These are phyloP conservation scores for Solanum commersonii DNA, from an alignment of 257 asterid genomes.

Conservation along the genomic window DNA sequence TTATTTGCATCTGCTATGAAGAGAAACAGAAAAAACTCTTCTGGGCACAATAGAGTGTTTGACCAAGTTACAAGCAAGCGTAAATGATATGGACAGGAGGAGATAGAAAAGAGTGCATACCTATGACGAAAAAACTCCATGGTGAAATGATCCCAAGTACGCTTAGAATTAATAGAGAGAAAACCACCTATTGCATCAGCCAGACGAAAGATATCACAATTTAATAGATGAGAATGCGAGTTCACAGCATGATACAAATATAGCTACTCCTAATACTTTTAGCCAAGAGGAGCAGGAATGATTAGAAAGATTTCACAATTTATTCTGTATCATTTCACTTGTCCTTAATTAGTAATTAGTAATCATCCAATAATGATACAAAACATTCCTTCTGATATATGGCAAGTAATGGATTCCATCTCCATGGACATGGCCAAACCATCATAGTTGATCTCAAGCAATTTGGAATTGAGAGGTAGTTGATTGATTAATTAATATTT, in stretches of 20 bases:
- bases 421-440: not conserved
- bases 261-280: not conserved
- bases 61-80: not conserved
- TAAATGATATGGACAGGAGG: not conserved
- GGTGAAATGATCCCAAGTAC: constrained; percentile 60
- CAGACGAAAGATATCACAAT: not conserved
- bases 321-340: not conserved
- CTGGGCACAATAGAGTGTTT: not conserved
- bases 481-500: not conserved
- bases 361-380: not conserved
- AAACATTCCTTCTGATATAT: not conserved
- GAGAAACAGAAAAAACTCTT: not conserved
- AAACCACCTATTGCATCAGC: constrained; percentile 46
- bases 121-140: constrained; percentile 39
- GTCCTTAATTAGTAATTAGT: not conserved
- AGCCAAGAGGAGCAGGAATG: not conserved
- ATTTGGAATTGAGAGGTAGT: not conserved
- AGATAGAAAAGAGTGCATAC: constrained; percentile 15
- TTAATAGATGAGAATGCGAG: not conserved
- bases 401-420: not conserved
- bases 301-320: not conserved
- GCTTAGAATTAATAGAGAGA: constrained; percentile 51
- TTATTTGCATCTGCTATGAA: not conserved
- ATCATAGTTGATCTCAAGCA: not conserved
- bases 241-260: not conserved